Evolutionary conservation across 2,329 filamentous ascomycete genomes (phyloP), one percentile per base, ranked within the genome.

Genomic region (Albifimbria verrucaria): DNA sequence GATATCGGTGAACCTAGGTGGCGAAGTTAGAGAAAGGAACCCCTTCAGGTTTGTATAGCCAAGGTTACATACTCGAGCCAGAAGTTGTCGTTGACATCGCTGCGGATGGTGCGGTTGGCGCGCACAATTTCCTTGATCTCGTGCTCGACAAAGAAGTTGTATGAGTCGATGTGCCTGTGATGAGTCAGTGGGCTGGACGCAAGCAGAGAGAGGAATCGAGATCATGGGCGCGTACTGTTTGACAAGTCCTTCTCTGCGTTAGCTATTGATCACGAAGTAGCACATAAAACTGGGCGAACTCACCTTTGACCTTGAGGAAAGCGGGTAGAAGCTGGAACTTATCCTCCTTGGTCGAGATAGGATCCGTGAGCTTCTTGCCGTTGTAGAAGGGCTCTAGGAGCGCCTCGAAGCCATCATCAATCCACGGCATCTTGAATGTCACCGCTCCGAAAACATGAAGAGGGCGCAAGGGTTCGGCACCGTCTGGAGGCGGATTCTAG

Each of bases 251-350:
- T 11, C 6, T 7, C 7, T 15, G 24, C 32, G 25, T 48, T 36
- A 48, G 46, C 25, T 20, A 21, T 10, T 20, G 50, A 18, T 11
- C 15, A 48, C 17, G 32, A 9, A 43, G 25, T 25, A 21, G 18
- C 42, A 12, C 7, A 44, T 17, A 50, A 46, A 46, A 39, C 44
- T 51, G 23, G 17, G 10, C 32, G 53, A 55, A 63, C 73, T 62
- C 61, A 81, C 83, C 92, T 73, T 99, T 99, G 64, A 97, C 92
- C 72, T 97, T 97, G 54, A 99, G 77, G 71, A 99, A 99, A n/a
- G 94, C 94, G 1, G 94, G 95, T 24, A 99, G 76, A 42, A 99
- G 79, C 69, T 97, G 96, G 84, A 93, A 97, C 79, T 99, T 99
- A 76, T 99, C 94, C 65, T 89, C 80, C 61, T 79, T 80, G 51